Percentiles rank a stretch among this genome's conserved stretches.
Evolutionary conservation across 192 early-diverging fungal species (phyloP).

Genomic region (Obelidium mucronatum): DNA sequence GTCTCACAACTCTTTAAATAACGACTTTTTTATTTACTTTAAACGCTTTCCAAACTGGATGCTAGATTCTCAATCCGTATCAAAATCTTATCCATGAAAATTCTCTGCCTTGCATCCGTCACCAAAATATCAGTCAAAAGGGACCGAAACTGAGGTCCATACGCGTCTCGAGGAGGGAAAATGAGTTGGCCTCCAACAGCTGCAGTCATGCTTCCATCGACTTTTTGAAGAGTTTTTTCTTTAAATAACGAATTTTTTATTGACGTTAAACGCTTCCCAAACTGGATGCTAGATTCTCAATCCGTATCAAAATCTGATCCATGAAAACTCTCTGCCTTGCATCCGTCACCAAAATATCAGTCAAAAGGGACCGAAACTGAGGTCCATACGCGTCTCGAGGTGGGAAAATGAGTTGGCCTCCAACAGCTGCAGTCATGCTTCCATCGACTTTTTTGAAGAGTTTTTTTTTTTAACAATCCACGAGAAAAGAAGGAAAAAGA

Average conservation of each 20-base stretch:
- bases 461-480: too few relatives aligned
- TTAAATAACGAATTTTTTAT: too few relatives aligned
- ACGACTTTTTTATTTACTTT: too few relatives aligned
- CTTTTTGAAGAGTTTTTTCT: too few relatives aligned
- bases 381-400: slow-evolving; percentile 23
- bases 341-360: slow-evolving; percentile 31
- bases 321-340: slow-evolving; percentile 6
- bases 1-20: too few relatives aligned
- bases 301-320: neutral
- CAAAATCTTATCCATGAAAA: slow-evolving; percentile 8
- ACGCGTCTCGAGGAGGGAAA: slow-evolving; percentile 43
- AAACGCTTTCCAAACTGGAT: slow-evolving; percentile 6
- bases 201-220: slow-evolving; percentile 59
- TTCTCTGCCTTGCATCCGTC: slow-evolving; percentile 11
- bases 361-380: slow-evolving; percentile 28
- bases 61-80: slow-evolving; percentile 12
- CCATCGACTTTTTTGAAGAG: slow-evolving; percentile 49
- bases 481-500: too few relatives aligned
- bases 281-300: slow-evolving; percentile 22
- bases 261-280: neutral
- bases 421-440: slow-evolving; percentile 50
- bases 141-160: slow-evolving; percentile 25
- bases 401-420: slow-evolving; percentile 50
- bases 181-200: slow-evolving; percentile 43
- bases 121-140: slow-evolving; percentile 34